Percentiles rank a stretch among this genome's conserved stretches.
phyloP scores from a whole-genome alignment of 2,329 filamentous ascomycete species.

The Trichoderma atrobrunneum region DNA sequence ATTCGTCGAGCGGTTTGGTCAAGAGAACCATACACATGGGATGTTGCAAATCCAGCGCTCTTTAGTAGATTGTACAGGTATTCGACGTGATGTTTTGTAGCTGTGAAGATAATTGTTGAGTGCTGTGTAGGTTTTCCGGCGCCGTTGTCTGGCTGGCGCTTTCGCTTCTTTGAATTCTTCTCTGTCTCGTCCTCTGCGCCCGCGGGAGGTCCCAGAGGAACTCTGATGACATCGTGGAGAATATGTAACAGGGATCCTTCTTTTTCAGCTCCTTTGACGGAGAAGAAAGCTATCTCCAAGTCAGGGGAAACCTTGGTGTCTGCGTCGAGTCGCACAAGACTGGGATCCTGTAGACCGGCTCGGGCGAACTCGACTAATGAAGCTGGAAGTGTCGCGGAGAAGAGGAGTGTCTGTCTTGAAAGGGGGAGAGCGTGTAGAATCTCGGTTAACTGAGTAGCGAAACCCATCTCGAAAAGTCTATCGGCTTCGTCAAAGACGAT shows the following conservation, averaged over 20 bases:
- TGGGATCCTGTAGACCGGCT: constrained; percentile 89
- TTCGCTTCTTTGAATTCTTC: constrained; percentile 65
- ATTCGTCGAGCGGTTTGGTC: constrained; percentile 92
- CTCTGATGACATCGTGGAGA: constrained; percentile 86
- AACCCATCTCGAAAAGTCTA: constrained; percentile 97
- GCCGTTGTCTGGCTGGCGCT: constrained; percentile 54
- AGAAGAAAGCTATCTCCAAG: constrained; percentile 93
- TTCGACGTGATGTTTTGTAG: constrained; percentile 97
- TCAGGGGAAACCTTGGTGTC: constrained; percentile 96
- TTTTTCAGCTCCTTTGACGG: constrained; percentile 87
- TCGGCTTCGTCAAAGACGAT: constrained; percentile 98
- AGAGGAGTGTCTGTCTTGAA: constrained; percentile 84
- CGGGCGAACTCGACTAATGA: constrained; percentile 94
- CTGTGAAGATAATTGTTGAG: constrained; percentile 91
- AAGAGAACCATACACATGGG: constrained; percentile 90
- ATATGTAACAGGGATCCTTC: constrained; percentile 89
- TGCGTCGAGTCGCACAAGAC: constrained; percentile 82
- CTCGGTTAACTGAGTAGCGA: constrained; percentile 87
- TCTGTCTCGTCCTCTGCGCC: constrained; percentile 46
- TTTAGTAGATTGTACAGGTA: constrained; percentile 82
- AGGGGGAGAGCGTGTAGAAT: constrained; percentile 85
- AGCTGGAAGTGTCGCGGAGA: constrained; percentile 91
- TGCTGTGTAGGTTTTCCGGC: constrained; percentile 73
- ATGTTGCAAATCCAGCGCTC: constrained; percentile 80
- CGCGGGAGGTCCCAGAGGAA: constrained; percentile 68